These are phyloP conservation scores for Cryptosporidium sp. DNA, from an alignment of 169 alveolate species.

Conservation along the genomic window DNA sequence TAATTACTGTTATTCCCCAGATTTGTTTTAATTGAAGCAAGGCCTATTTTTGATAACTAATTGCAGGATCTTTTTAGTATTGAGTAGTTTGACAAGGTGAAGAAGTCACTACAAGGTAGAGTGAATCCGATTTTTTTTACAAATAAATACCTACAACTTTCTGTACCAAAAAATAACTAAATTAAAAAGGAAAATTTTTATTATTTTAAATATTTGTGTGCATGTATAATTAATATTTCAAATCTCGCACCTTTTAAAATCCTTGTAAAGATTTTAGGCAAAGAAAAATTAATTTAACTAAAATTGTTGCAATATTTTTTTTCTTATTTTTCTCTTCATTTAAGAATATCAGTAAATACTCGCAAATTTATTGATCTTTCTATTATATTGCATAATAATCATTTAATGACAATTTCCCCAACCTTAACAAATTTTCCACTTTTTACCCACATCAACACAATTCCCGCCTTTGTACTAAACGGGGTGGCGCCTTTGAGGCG, in stretches of 20 bases:
- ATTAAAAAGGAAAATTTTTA: no score
- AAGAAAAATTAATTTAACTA: not conserved
- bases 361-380: not conserved
- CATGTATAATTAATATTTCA: not conserved
- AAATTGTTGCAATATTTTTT: not conserved
- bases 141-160: no score
- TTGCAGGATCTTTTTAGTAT: not conserved
- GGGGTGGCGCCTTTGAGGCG: slow-evolving; percentile 66
- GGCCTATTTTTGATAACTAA: not conserved
- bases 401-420: slow-evolving; percentile 14
- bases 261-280: not conserved
- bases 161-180: no score
- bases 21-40: not conserved
- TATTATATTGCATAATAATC: not conserved
- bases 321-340: not conserved
- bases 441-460: slow-evolving; percentile 39
- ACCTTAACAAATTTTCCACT: slow-evolving; percentile 62
- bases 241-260: not conserved
- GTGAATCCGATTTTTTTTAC: not conserved
- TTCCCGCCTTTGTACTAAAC: slow-evolving; percentile 62
- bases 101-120: not conserved
- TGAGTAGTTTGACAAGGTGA: no score
- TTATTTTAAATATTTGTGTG: not conserved
- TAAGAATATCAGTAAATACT: not conserved
- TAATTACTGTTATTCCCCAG: slow-evolving; percentile 71